Conservation (phyloP, 202 grass and related monocot genomes). For the Eragrostis tef region DNA sequence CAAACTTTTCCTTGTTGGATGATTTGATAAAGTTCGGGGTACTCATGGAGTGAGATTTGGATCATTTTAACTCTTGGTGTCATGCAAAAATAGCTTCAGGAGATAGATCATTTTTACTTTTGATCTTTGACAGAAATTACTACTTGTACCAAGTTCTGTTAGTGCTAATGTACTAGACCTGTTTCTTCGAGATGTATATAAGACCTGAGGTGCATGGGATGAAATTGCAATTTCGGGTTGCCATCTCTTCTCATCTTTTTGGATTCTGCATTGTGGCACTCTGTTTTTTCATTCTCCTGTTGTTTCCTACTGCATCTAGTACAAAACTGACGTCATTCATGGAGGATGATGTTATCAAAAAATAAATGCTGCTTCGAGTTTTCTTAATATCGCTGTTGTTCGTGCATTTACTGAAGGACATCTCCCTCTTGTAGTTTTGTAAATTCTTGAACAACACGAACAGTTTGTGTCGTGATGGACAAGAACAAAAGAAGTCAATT, state of each 20-base stretch:
- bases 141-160: neutral
- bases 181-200: neutral
- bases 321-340: neutral
- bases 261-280: neutral
- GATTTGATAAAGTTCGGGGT: neutral
- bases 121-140: neutral
- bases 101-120: neutral
- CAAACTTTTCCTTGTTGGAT: neutral
- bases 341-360: neutral
- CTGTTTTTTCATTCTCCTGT: neutral
- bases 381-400: neutral
- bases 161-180: neutral
- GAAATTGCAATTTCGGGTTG: neutral
- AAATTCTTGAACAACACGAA: neutral
- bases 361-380: neutral
- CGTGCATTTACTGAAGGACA: too few species aligned
- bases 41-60: neutral
- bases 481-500: neutral
- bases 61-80: neutral
- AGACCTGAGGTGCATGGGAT: neutral
- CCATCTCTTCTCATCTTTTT: neutral
- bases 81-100: neutral
- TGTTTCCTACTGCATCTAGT: neutral
- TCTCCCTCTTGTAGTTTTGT: too few species aligned
- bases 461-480: neutral